Evolutionary conservation across 1,139 yeast genomes (phyloP).

Genomic region (Blastobotrys illinoisensis): DNA sequence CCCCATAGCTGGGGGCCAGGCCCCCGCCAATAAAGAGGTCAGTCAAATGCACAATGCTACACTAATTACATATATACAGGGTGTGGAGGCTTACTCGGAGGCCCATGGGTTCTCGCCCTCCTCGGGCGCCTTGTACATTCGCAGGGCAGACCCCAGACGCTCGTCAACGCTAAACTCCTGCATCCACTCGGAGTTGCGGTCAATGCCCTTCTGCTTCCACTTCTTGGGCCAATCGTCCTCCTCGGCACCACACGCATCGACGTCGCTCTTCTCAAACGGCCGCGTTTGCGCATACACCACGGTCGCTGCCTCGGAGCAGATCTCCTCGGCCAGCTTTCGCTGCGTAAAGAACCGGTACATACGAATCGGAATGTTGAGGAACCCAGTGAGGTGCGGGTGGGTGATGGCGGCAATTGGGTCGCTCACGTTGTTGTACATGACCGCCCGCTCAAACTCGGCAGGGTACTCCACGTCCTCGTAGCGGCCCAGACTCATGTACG

Average conservation of each 20-base stretch:
- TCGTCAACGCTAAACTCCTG: constrained; percentile 67
- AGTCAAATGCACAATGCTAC: background rate
- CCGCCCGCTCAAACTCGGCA: constrained; percentile 46
- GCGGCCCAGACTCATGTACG: constrained; percentile 55
- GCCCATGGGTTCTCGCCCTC: background rate
- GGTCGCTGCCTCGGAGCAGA: constrained; percentile 49
- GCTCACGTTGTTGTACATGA: constrained; percentile 13
- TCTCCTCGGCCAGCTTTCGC: constrained; percentile 65
- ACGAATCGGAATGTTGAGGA: constrained; percentile 67
- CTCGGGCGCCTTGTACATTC: constrained; percentile 42
- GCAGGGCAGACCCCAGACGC: constrained; percentile 48
- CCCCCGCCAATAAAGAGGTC: background rate
- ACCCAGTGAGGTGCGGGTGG: constrained; percentile 73
- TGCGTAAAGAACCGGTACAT: constrained; percentile 73
- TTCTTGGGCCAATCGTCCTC: constrained; percentile 86
- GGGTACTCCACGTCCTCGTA: constrained; percentile 52
- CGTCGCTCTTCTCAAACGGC: constrained; percentile 48
- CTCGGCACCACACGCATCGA: constrained; percentile 58
- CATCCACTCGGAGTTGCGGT: constrained; percentile 82
- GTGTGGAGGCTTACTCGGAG: background rate
- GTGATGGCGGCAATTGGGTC: constrained; percentile 69
- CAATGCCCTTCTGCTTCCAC: constrained; percentile 73
- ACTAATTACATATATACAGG: background rate
- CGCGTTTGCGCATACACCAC: constrained; percentile 54
- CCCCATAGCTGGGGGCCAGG: too few species aligned